phyloP scores from a whole-genome alignment of 495 filamentous ascomycete species.

The Eremomyces bilateralis region DNA sequence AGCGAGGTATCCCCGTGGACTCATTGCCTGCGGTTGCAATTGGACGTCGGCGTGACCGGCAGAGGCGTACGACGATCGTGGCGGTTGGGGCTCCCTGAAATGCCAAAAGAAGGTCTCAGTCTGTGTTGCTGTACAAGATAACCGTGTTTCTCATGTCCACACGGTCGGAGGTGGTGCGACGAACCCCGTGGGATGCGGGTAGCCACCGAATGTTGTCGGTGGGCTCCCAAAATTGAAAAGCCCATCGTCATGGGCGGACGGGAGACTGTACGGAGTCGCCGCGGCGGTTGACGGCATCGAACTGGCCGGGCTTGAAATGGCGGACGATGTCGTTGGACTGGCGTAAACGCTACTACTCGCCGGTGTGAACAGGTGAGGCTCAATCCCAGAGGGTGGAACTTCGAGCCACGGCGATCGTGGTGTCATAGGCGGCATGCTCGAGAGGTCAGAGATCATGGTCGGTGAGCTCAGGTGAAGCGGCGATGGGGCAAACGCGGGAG shows the following conservation, averaged over 20 bases:
- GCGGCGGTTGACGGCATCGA: neutral
- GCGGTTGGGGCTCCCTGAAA: too few relatives aligned
- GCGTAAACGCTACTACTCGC: constrained; percentile 6
- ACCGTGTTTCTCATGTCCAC: too few relatives aligned
- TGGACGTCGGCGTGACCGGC: too few relatives aligned
- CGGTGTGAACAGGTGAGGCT: constrained; percentile 1
- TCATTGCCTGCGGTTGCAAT: too few relatives aligned
- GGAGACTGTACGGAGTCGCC: neutral
- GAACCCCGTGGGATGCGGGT: too few relatives aligned
- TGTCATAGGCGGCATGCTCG: constrained; percentile 9
- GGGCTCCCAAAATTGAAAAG: too few relatives aligned
- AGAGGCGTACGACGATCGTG: too few relatives aligned
- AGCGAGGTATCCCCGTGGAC: too few relatives aligned
- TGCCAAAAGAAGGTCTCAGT: too few relatives aligned
- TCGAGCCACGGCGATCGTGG: constrained; percentile 17
- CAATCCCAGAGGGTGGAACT: constrained; percentile 12
- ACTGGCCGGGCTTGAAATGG: neutral
- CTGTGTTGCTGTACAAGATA: too few relatives aligned
- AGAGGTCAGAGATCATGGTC: constrained; percentile 2
- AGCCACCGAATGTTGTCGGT: too few relatives aligned
- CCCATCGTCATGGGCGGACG: neutral
- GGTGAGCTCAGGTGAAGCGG: constrained; percentile 12
- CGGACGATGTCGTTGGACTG: constrained; percentile 12
- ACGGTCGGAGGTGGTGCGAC: too few relatives aligned
- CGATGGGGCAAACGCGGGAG: constrained; percentile 21